These are phyloP conservation scores for Phytopythium helicoides DNA, from an alignment of 352 stramenopile species.

Conservation along the genomic window DNA sequence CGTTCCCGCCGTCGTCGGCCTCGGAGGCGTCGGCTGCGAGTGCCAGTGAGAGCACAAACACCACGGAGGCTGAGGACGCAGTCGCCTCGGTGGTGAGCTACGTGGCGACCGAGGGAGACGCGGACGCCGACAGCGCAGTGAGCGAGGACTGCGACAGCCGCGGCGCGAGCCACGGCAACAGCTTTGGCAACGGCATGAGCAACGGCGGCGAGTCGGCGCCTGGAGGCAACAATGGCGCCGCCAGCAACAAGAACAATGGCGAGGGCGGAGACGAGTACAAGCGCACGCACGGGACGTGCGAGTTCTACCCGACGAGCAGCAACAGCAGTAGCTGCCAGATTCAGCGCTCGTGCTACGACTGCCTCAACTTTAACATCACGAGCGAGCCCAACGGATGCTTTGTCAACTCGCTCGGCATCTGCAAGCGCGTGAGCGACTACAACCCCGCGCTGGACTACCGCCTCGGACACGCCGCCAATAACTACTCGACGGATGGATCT, in stretches of 20 bases:
- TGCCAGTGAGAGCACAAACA: background rate
- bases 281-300: conserved; percentile 33
- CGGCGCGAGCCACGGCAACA: conserved; percentile 4
- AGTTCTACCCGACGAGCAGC: conserved; percentile 31
- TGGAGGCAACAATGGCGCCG: conserved; percentile 2
- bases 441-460: conserved; percentile 26
- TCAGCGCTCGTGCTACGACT: conserved; percentile 48
- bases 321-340: conserved; percentile 33
- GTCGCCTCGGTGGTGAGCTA: background rate
- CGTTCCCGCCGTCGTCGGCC: conserved; percentile 13
- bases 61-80: conserved; percentile 1
- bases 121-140: background rate
- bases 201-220: background rate
- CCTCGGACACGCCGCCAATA: conserved; percentile 21
- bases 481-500: conserved; percentile 12
- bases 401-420: conserved; percentile 25
- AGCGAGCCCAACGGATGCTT: conserved; percentile 34
- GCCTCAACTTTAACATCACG: conserved; percentile 43
- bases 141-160: too few species aligned
- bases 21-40: background rate
- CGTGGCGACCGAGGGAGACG: background rate
- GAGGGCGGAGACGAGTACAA: conserved; percentile 16
- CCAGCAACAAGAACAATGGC: conserved; percentile 1
- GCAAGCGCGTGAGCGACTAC: conserved; percentile 5
- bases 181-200: conserved; percentile 9